Evolutionary conservation across 768 basidiomycete species (phyloP), one percentile per base, ranked within the genome.

Genomic region (Boletellus sp.): DNA sequence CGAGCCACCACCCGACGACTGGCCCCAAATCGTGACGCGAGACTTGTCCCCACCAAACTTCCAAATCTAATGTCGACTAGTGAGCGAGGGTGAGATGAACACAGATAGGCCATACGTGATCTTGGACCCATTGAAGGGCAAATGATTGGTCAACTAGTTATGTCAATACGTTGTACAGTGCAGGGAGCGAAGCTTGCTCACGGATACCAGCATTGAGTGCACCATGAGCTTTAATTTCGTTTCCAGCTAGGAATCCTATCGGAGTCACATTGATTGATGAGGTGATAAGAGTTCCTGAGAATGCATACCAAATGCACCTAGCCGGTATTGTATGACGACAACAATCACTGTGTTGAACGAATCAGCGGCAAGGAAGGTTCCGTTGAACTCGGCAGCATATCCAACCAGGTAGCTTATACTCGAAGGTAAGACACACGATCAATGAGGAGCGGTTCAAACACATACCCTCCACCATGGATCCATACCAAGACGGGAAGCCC

Each of bases 381-480:
- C n/a, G n/a, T n/a, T n/a, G n/a, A n/a, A n/a, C n/a, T n/a, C n/a
- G n/a, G n/a, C n/a, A n/a, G n/a, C n/a, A n/a, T n/a, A n/a, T n/a
- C n/a, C n/a, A n/a, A n/a, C n/a, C n/a, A n/a, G n/a, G n/a, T n/a
- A n/a, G n/a, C n/a, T n/a, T n/a, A n/a, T n/a, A n/a, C n/a, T n/a
- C n/a, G n/a, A n/a, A n/a, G n/a, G n/a, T n/a, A n/a, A n/a, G n/a
- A n/a, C n/a, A n/a, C n/a, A n/a, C n/a, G n/a, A n/a, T n/a, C n/a
- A n/a, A n/a, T n/a, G n/a, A n/a, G n/a, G n/a, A n/a, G n/a, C n/a
- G n/a, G n/a, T n/a, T n/a, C n/a, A n/a, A 24, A 28, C 2, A 1
- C 59, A n/a, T 44, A 67, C 66, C 67, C 70, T 54, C 69, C 71
- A 23, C 71, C 71, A 26, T 72, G 70, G 48, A 72, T 64, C 61